Evolutionary conservation across 768 basidiomycete genomes (phyloP).

Genomic region (Termitomyces sp.): DNA sequence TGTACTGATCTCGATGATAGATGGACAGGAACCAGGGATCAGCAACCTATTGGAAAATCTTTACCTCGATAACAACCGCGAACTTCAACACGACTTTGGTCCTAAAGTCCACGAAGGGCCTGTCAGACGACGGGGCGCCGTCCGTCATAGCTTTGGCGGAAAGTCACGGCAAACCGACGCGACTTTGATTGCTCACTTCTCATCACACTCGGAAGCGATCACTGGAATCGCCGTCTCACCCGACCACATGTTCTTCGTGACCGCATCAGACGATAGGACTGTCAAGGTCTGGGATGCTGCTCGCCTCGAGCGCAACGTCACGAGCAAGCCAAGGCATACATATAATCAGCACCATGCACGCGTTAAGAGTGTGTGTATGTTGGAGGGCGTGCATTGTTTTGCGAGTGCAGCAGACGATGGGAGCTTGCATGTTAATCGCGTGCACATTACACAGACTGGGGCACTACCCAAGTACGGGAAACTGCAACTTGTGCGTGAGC

Average conservation of each 20-base stretch:
- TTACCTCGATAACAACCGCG: constrained; percentile 82
- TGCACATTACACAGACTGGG: constrained; percentile 65
- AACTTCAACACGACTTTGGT: constrained; percentile 89
- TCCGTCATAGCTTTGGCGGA: constrained; percentile 63
- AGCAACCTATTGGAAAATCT: constrained; percentile 85
- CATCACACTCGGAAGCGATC: constrained; percentile 77
- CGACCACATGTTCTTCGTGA: constrained; percentile 93
- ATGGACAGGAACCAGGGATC: constrained; percentile 88
- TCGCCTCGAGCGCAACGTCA: constrained; percentile 90
- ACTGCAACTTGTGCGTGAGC: constrained; percentile 77
- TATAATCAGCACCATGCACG: constrained; percentile 60
- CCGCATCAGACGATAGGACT: constrained; percentile 90
- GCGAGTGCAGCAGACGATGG: constrained; percentile 85
- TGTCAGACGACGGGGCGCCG: constrained; percentile 68
- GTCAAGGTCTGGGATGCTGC: constrained; percentile 93
- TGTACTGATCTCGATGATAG: constrained; percentile 31
- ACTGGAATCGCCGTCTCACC: constrained; percentile 85
- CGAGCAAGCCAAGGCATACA: constrained; percentile 74
- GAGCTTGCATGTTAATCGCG: constrained; percentile 78
- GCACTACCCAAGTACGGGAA: constrained; percentile 81
- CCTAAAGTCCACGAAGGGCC: constrained; percentile 83
- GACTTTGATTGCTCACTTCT: constrained; percentile 78
- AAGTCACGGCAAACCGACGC: constrained; percentile 63
- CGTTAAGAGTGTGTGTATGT: constrained; percentile 66
- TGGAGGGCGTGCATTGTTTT: constrained; percentile 88